These are phyloP conservation scores for Rhynchospora tenuis DNA, from an alignment of 176 grass and related monocot genomes.

Conservation along the genomic window DNA sequence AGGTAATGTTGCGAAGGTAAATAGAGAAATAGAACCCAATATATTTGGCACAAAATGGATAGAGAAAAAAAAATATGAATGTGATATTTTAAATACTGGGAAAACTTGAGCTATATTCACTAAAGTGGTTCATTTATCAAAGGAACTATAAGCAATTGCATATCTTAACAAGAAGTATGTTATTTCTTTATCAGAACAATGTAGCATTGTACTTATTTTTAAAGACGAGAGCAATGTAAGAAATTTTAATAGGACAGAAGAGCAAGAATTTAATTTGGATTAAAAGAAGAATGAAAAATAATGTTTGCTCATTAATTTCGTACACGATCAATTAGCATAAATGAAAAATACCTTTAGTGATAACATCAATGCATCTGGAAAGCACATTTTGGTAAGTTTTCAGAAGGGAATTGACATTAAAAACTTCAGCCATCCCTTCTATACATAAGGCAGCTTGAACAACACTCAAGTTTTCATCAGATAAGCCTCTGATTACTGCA, in stretches of 20 bases:
- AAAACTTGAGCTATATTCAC: background rate
- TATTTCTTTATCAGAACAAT: background rate
- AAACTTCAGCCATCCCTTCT: constrained; percentile 56
- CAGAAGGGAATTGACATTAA: constrained; percentile 43
- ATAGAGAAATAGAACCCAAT: background rate
- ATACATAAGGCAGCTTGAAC: constrained; percentile 89
- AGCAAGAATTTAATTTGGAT: background rate
- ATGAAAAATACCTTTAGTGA: constrained; percentile 53
- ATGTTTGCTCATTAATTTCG: background rate
- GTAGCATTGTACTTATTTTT: background rate
- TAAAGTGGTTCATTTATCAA: background rate
- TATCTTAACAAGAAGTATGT: background rate
- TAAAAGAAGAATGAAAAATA: background rate
- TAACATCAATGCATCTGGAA: constrained; percentile 53
- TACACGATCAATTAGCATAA: background rate
- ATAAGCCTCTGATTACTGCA: constrained; percentile 56
- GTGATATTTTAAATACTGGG: background rate
- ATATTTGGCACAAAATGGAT: background rate
- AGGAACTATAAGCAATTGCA: background rate
- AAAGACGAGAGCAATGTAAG: background rate
- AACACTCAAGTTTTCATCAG: constrained; percentile 86
- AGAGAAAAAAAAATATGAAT: background rate
- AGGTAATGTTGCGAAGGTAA: background rate
- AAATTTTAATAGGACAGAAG: background rate
- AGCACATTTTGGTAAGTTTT: constrained; percentile 57